phyloP scores from a whole-genome alignment of 78 protist species.

The Emiliania huxleyi region DNA sequence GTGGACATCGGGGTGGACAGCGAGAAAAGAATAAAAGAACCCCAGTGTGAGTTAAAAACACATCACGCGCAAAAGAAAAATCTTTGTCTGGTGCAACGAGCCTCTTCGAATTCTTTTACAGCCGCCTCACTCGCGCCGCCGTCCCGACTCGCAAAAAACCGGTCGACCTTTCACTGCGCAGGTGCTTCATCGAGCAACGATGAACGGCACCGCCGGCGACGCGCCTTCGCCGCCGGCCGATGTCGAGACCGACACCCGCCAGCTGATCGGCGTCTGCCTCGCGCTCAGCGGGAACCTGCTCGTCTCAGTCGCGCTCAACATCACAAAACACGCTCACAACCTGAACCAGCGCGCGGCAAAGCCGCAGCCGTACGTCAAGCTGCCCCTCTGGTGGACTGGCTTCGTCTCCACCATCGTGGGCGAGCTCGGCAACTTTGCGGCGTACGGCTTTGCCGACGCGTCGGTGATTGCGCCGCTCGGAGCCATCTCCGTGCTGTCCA shows the following conservation, averaged over 20 bases:
- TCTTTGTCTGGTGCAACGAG: too few species aligned
- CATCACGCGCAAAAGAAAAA: too few species aligned
- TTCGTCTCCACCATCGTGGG: not conserved
- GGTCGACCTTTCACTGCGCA: too few species aligned
- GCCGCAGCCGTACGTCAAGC: not conserved
- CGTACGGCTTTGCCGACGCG: slow-evolving; percentile 38
- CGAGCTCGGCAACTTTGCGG: slow-evolving; percentile 37
- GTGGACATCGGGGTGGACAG: too few species aligned
- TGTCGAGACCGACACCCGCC: not conserved
- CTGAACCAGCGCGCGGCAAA: not conserved
- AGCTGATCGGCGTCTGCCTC: not conserved
- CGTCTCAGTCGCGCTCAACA: not conserved
- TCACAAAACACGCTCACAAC: slow-evolving; percentile 27
- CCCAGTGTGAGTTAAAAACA: too few species aligned
- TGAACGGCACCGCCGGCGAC: too few species aligned
- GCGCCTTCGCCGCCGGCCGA: too few species aligned
- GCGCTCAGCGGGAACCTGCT: slow-evolving; percentile 15
- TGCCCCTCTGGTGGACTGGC: slow-evolving; percentile 26
- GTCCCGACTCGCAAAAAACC: too few species aligned
- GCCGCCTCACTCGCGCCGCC: too few species aligned
- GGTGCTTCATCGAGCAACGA: too few species aligned
- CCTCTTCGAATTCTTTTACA: too few species aligned
- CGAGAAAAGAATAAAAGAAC: too few species aligned
- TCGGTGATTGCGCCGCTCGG: slow-evolving; percentile 35
- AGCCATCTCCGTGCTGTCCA: not conserved